Conservation (phyloP, 2,329 filamentous ascomycete species). For the Alternaria sp. region DNA sequence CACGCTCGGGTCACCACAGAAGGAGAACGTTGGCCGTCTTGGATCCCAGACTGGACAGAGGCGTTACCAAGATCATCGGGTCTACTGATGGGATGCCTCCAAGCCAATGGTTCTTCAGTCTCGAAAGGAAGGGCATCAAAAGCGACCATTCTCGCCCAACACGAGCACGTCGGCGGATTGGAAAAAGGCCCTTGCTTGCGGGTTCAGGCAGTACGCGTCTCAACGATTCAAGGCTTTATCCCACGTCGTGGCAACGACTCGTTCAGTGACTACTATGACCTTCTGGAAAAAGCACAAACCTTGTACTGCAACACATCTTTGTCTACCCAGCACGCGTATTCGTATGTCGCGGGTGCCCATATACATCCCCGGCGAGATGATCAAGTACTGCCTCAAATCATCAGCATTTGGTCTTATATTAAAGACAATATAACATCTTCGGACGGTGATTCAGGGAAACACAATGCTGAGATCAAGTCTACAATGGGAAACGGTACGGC, state of each 20-base stretch:
- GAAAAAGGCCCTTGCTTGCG: background rate
- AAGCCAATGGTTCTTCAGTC: background rate
- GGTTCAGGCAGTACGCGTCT: background rate
- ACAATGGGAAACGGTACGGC: background rate
- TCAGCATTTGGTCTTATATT: background rate
- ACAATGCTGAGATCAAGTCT: background rate
- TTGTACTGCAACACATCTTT: background rate
- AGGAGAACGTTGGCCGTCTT: background rate
- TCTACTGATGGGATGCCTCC: background rate
- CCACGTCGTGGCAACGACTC: background rate
- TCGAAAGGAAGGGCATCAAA: background rate
- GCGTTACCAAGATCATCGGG: background rate
- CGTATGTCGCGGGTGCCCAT: background rate
- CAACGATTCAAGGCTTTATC: background rate
- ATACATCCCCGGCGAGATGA: background rate
- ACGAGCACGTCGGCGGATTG: background rate
- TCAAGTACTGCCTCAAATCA: background rate
- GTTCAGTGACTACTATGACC: background rate
- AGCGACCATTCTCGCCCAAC: background rate
- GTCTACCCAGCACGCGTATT: background rate
- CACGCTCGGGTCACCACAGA: background rate
- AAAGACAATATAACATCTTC: background rate
- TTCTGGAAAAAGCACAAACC: background rate
- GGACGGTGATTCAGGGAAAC: background rate
- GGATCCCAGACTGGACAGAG: background rate